Evolutionary conservation across 2,329 filamentous ascomycete genomes (phyloP).

Genomic region (Fusarium sp.): DNA sequence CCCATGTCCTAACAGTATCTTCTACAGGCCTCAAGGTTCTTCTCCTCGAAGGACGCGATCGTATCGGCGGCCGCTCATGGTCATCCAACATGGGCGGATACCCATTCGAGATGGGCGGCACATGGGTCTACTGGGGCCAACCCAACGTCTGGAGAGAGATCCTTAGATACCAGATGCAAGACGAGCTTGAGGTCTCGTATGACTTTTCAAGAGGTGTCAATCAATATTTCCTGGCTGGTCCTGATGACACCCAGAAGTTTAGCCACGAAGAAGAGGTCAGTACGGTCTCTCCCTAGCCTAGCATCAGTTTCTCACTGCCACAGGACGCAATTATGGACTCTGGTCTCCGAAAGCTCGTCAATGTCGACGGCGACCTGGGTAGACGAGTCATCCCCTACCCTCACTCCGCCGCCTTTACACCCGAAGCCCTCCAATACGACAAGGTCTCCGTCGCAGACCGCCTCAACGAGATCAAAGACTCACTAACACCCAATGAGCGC

Average conservation of each 20-base stretch:
- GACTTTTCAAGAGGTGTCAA: constrained; percentile 56
- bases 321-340: constrained; percentile 45
- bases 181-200: constrained; percentile 51
- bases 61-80: constrained; percentile 61
- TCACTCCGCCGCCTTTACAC: constrained; percentile 48
- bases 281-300: too few species aligned
- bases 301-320: not conserved
- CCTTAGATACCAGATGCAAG: constrained; percentile 55
- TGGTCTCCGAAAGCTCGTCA: constrained; percentile 55
- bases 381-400: constrained; percentile 53
- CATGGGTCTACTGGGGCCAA: constrained; percentile 60
- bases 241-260: constrained; percentile 45
- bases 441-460: constrained; percentile 55
- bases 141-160: constrained; percentile 58
- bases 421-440: constrained; percentile 50
- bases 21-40: constrained; percentile 50
- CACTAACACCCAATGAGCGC: constrained; percentile 54
- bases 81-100: constrained; percentile 56
- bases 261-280: constrained; percentile 55
- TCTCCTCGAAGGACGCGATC: constrained; percentile 58
- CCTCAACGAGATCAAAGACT: constrained; percentile 51
- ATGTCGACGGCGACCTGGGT: constrained; percentile 56
- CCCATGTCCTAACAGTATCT: not conserved
- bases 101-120: constrained; percentile 60
- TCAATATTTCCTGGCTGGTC: constrained; percentile 50